These are phyloP conservation scores for Schizosaccharomyces japonicus DNA, from an alignment of 805 yeast species.

Conservation along the genomic window DNA sequence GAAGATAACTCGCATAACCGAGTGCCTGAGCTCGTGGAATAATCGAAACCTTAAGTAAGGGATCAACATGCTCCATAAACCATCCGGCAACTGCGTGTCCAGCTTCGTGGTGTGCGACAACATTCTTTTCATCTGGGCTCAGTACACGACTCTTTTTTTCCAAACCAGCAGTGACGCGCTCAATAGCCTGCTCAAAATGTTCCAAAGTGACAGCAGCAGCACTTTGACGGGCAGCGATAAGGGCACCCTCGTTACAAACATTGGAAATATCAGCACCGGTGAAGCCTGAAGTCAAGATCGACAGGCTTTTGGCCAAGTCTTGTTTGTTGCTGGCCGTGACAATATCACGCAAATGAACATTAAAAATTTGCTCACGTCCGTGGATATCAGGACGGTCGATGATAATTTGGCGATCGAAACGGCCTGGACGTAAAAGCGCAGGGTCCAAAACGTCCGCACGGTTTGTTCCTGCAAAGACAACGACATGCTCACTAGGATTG, in stretches of 20 bases:
- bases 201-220: slow-evolving; percentile 41
- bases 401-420: slow-evolving; percentile 82
- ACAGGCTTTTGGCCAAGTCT: slow-evolving; percentile 57
- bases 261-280: slow-evolving; percentile 97
- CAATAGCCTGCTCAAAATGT: slow-evolving; percentile 91
- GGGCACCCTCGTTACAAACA: slow-evolving; percentile 89
- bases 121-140: slow-evolving; percentile 61
- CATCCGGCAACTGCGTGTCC: slow-evolving; percentile 98
- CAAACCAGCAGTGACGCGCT: slow-evolving; percentile 87
- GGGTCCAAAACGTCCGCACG: slow-evolving; percentile 80
- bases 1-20: slow-evolving; percentile 93
- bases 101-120: slow-evolving; percentile 95
- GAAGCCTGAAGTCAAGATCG: slow-evolving; percentile 93
- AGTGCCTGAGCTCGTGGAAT: slow-evolving; percentile 90
- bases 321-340: slow-evolving; percentile 31
- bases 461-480: slow-evolving; percentile 92
- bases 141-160: slow-evolving; percentile 72
- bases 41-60: slow-evolving; percentile 80
- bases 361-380: slow-evolving; percentile 81
- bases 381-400: slow-evolving; percentile 86
- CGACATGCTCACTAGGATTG: slow-evolving; percentile 71
- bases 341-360: slow-evolving; percentile 59
- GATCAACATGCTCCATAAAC: slow-evolving; percentile 79
- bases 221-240: slow-evolving; percentile 77
- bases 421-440: slow-evolving; percentile 89